These are phyloP conservation scores for Phylloboletellus chloephorus DNA, from an alignment of 1,284 basidiomycete genomes.

Conservation along the genomic window DNA sequence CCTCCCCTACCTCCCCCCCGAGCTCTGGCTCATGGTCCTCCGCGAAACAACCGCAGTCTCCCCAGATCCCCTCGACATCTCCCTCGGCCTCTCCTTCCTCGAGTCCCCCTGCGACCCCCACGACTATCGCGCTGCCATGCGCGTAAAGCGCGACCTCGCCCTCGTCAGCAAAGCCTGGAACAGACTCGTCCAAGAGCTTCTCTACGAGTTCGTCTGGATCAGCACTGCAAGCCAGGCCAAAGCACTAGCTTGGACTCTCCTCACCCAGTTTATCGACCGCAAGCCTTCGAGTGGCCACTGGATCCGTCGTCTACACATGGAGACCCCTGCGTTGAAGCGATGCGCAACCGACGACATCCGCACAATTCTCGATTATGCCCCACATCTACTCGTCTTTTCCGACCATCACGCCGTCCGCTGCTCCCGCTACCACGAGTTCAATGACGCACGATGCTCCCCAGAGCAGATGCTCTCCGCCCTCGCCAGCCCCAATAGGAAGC, in stretches of 20 bases:
- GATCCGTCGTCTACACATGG: slow-evolving; percentile 61
- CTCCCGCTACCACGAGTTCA: slow-evolving; percentile 40
- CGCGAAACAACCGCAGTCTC: slow-evolving; percentile 44
- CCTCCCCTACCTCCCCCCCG: slow-evolving; percentile 47
- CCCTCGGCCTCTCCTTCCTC: slow-evolving; percentile 47
- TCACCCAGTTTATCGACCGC: slow-evolving; percentile 41
- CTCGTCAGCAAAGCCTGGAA: slow-evolving; percentile 55
- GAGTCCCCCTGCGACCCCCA: slow-evolving; percentile 35
- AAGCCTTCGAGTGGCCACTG: slow-evolving; percentile 44
- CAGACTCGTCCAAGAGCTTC: slow-evolving; percentile 44
- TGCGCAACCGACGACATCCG: slow-evolving; percentile 60
- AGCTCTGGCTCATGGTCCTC: slow-evolving; percentile 57
- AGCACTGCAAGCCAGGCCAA: slow-evolving; percentile 52
- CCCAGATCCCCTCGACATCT: slow-evolving; percentile 43
- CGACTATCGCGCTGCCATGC: slow-evolving; percentile 45
- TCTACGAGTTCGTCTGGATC: slow-evolving; percentile 70
- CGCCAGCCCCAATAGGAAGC: slow-evolving; percentile 45
- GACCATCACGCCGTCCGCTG: slow-evolving; percentile 61
- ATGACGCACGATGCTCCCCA: slow-evolving; percentile 44
- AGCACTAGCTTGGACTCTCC: slow-evolving; percentile 48
- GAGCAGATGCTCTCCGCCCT: slow-evolving; percentile 54
- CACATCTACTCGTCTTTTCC: slow-evolving; percentile 52
- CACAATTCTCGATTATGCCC: slow-evolving; percentile 58
- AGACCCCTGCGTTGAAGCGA: slow-evolving; percentile 61
- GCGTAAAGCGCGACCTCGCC: slow-evolving; percentile 44